Evolutionary conservation across 2,329 filamentous ascomycete genomes (phyloP).

Genomic region (Penicillium aurantiogriseum): DNA sequence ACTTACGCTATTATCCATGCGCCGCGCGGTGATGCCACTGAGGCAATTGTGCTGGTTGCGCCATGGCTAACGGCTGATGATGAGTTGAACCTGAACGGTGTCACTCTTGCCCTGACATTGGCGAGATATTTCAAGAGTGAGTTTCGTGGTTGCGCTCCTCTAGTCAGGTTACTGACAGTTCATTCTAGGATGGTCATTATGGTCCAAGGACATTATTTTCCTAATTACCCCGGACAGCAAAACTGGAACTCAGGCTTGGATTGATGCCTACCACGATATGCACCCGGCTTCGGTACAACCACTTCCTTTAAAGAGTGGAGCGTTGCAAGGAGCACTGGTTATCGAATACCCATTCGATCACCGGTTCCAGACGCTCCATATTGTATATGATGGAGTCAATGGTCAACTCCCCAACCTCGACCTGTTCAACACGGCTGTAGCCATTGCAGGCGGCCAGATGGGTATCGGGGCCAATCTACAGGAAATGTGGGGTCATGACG

Average conservation of each 20-base stretch:
- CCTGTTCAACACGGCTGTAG: constrained; percentile 88
- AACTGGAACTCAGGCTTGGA: constrained; percentile 91
- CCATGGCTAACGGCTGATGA: constrained; percentile 81
- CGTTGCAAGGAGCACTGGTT: constrained; percentile 88
- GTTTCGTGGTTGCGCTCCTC: constrained; percentile 18
- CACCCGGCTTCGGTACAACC: constrained; percentile 71
- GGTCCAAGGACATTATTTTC: constrained; percentile 98
- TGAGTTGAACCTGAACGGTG: constrained; percentile 78
- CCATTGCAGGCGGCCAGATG: constrained; percentile 88
- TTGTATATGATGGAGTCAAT: constrained; percentile 94
- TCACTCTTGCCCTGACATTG: constrained; percentile 80
- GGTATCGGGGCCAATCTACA: constrained; percentile 81
- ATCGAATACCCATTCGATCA: constrained; percentile 86
- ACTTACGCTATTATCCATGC: constrained; percentile 91
- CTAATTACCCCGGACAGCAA: constrained; percentile 85
- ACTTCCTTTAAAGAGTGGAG: constrained; percentile 85
- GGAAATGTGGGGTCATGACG: constrained; percentile 74
- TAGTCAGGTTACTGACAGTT: constrained; percentile 15
- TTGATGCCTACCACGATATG: constrained; percentile 93
- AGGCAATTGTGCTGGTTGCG: constrained; percentile 89
- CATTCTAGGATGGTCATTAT: constrained; percentile 77
- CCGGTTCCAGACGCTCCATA: constrained; percentile 81
- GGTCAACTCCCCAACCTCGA: constrained; percentile 94
- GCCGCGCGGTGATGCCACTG: constrained; percentile 90
- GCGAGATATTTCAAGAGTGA: constrained; percentile 89